Percentiles rank a stretch among this genome's conserved stretches.
These are phyloP conservation scores for Komagataella kurtzmanii DNA, from an alignment of 805 yeast genomes.

Conservation along the genomic window DNA sequence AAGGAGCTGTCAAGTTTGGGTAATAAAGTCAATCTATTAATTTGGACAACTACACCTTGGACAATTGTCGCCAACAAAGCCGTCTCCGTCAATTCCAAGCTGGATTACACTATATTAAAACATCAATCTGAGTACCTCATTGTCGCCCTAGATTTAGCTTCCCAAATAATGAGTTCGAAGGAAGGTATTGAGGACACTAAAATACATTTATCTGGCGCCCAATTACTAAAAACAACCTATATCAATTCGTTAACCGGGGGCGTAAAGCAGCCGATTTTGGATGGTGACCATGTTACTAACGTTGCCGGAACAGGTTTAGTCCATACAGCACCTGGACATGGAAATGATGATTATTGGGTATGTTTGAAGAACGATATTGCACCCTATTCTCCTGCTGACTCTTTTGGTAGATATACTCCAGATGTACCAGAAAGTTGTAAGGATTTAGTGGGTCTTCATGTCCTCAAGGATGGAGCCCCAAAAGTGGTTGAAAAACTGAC, in stretches of 20 bases:
- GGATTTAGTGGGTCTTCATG: constrained; percentile 40
- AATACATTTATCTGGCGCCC: constrained; percentile 24
- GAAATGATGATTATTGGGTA: constrained; percentile 77
- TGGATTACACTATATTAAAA: constrained; percentile 41
- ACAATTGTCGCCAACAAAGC: constrained; percentile 84
- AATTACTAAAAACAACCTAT: constrained; percentile 30
- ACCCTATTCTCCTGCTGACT: constrained; percentile 70
- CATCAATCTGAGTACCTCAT: constrained; percentile 29
- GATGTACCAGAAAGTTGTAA: constrained; percentile 32
- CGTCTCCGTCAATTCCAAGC: constrained; percentile 49
- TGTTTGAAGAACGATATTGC: constrained; percentile 44
- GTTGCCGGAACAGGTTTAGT: constrained; percentile 90
- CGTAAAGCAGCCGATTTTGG: constrained; percentile 41
- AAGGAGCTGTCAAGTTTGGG: background rate
- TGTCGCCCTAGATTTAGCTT: constrained; percentile 40
- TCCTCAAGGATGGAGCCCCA: constrained; percentile 44
- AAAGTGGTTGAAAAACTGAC: constrained; percentile 29
- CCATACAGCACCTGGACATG: constrained; percentile 97
- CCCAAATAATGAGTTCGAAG: constrained; percentile 20
- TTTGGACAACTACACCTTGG: constrained; percentile 99
- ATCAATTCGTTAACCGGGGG: constrained; percentile 33
- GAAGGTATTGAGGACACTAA: constrained; percentile 11
- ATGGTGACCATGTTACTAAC: constrained; percentile 72
- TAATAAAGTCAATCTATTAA: constrained; percentile 24
- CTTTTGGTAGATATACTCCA: constrained; percentile 48